These are phyloP conservation scores for Cercospora brassicicola DNA, from an alignment of 2,329 filamentous ascomycete genomes.

Conservation along the genomic window DNA sequence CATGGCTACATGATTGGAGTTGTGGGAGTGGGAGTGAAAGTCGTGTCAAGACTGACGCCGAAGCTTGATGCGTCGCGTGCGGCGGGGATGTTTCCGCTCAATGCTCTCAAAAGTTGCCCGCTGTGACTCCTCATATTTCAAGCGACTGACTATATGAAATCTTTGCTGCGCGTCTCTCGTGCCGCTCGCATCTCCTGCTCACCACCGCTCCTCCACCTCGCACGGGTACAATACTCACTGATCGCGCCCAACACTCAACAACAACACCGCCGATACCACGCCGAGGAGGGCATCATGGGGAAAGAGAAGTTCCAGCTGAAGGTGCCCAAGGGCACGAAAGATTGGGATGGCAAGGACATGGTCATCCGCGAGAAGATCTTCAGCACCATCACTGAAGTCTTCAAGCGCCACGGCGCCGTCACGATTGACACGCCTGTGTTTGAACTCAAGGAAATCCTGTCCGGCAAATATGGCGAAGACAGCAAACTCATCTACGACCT, in stretches of 20 bases:
- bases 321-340: constrained; percentile 86
- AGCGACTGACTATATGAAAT: constrained; percentile 23
- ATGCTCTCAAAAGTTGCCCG: constrained; percentile 3
- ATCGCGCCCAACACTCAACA: neutral
- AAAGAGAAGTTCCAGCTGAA: constrained; percentile 64
- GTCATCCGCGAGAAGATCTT: constrained; percentile 80
- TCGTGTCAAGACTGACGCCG: neutral
- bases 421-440: constrained; percentile 82
- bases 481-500: constrained; percentile 90
- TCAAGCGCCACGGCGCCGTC: constrained; percentile 79
- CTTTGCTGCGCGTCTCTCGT: constrained; percentile 14
- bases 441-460: constrained; percentile 80
- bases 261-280: constrained; percentile 5
- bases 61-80: constrained; percentile 5
- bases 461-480: constrained; percentile 90
- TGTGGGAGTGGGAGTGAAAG: neutral
- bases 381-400: constrained; percentile 70
- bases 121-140: neutral
- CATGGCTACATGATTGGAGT: constrained; percentile 36
- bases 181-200: constrained; percentile 4
- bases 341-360: constrained; percentile 78
- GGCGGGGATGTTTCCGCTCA: constrained; percentile 5
- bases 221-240: neutral
- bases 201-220: neutral
- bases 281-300: constrained; percentile 44